These are phyloP conservation scores for Boechera retrofracta DNA, from an alignment of 345 rosid genomes.

Conservation along the genomic window DNA sequence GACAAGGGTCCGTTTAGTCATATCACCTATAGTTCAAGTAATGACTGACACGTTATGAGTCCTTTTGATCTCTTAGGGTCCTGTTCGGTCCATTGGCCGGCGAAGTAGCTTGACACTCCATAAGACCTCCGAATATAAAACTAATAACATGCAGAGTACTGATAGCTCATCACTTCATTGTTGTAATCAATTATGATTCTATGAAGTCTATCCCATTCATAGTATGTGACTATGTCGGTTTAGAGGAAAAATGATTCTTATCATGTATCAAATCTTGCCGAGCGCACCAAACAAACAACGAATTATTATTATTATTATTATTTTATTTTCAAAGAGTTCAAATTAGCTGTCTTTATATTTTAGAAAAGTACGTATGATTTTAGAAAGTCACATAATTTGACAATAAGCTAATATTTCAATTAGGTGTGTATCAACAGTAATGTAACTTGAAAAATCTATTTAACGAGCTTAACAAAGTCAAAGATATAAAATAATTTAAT, in stretches of 20 bases:
- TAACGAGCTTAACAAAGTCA: background rate
- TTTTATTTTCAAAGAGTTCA: background rate
- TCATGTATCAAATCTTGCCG: background rate
- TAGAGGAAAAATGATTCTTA: background rate
- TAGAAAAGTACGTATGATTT: background rate
- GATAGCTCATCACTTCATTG: background rate
- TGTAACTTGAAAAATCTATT: background rate
- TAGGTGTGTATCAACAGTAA: background rate
- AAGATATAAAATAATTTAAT: background rate
- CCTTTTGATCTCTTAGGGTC: constrained; percentile 18
- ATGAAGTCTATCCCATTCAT: background rate
- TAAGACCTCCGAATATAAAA: background rate
- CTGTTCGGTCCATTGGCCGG: constrained; percentile 20
- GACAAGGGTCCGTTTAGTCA: constrained; percentile 28
- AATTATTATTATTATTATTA: no score
- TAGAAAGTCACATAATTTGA: background rate
- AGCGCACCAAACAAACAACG: background rate
- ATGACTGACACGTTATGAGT: constrained; percentile 28
- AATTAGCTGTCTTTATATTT: background rate
- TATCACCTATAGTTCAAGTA: constrained; percentile 17
- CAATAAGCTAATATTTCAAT: background rate
- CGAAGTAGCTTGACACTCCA: background rate
- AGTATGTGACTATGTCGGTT: background rate
- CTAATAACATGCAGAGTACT: background rate
- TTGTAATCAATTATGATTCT: background rate